Evolutionary conservation across 2,329 filamentous ascomycete species (phyloP), one percentile per base, ranked within the genome.

Genomic region (Botrytis paeoniae): DNA sequence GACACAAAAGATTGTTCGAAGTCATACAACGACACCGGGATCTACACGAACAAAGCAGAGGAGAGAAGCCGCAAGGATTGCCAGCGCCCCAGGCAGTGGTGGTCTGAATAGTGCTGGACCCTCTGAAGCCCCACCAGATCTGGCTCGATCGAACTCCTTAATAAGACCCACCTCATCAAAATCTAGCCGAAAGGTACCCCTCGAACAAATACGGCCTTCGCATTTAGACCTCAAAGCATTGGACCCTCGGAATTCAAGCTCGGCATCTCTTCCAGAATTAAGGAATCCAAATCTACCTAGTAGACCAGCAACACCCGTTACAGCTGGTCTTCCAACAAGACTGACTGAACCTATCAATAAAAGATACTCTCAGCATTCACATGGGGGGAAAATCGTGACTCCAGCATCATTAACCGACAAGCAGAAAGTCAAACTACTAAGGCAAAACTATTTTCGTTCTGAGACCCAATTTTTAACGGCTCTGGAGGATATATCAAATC

Each of bases 401-500:
- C 85, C 90, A 3, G 87, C 85, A n/a, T 87, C 91, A 35, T 83
- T 95, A 79, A 89, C 89, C 1, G 81, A 84, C 7, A 82, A 85
- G 18, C 91, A 95, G 80, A 93, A 93, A 80, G 87, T 89, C n/a
- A 89, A 90, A 66, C 82, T 94, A 16, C 81, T 96, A 74, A 86
- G 92, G 72, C 92, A 94, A 74, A 93, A 96, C 81, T 96, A 96
- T 81, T 96, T 95, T 80, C 87, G 92, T 70, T 93, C 90, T 74
- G 88, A 96, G 81, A 95, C 92, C 0, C 91, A 93, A 77, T 95
- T 96, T 79, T 81, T 96, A 74, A 92, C 90, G 5, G 93, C 93
- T 1, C 85, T 96, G 25, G 92, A 95, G 81, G 91, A 92, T 76
- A 95, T 96, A 70, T 96, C 93, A 4, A 95, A 94, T 80, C 89